Conservation (phyloP, 2,329 filamentous ascomycete species). For the Neoarthrinium moseri region DNA sequence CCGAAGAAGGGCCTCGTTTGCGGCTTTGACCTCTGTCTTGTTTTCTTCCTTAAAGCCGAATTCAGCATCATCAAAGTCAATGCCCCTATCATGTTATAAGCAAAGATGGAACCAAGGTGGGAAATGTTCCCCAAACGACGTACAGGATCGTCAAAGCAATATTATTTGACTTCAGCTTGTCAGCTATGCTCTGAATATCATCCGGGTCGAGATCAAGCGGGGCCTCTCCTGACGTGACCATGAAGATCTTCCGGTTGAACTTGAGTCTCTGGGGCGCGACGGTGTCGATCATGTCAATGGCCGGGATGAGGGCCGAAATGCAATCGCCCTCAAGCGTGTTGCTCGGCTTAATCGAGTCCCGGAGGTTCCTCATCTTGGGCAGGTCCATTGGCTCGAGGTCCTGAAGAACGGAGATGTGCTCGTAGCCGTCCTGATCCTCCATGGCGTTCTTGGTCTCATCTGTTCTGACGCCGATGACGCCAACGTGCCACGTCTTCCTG, state of each 20-base stretch:
- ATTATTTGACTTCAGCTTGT: slow-evolving; percentile 70
- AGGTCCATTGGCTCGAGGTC: slow-evolving; percentile 61
- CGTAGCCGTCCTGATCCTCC: slow-evolving; percentile 69
- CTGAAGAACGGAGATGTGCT: slow-evolving; percentile 80
- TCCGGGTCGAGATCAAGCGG: slow-evolving; percentile 63
- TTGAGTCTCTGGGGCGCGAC: slow-evolving; percentile 78
- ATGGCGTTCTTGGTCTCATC: slow-evolving; percentile 72
- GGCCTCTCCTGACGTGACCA: slow-evolving; percentile 81
- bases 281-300: slow-evolving; percentile 78
- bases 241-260: slow-evolving; percentile 74
- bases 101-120: too few species aligned
- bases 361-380: slow-evolving; percentile 66
- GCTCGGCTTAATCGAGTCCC: slow-evolving; percentile 64
- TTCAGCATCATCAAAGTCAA: slow-evolving; percentile 90
- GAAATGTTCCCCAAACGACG: too few species aligned
- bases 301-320: slow-evolving; percentile 83
- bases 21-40: slow-evolving; percentile 70
- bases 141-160: slow-evolving; percentile 81
- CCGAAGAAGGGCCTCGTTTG: slow-evolving; percentile 71
- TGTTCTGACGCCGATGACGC: slow-evolving; percentile 82
- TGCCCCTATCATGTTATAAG: slow-evolving; percentile 54
- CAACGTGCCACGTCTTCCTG: slow-evolving; percentile 71
- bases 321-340: slow-evolving; percentile 72
- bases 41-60: slow-evolving; percentile 91
- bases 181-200: slow-evolving; percentile 66